Evolutionary conservation across 78 protist genomes (phyloP).

Genomic region (Mantamonas sphyraenae): DNA sequence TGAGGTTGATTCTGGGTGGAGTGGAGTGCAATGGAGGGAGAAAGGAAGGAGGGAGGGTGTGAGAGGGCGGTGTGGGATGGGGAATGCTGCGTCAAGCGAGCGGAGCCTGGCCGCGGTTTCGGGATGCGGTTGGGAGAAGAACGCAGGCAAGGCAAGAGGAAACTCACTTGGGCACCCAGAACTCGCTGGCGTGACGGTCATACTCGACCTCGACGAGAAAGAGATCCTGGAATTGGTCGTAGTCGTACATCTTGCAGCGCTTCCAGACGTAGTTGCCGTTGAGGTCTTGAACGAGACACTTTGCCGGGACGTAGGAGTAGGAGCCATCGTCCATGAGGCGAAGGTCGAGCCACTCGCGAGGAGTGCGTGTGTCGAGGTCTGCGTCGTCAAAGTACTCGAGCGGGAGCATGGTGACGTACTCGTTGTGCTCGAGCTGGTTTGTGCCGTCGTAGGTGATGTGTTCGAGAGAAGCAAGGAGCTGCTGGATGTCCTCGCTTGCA

Average conservation of each 20-base stretch:
- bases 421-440: background rate
- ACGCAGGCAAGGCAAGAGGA: no score
- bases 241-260: no score
- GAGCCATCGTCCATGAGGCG: background rate
- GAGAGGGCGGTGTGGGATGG: background rate
- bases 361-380: background rate
- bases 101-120: background rate
- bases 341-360: no score
- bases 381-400: background rate
- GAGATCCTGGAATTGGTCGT: no score
- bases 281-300: no score
- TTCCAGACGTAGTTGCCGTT: no score
- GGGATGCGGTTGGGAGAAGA: background rate
- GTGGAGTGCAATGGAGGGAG: background rate
- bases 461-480: slow-evolving; percentile 5
- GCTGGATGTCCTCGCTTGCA: slow-evolving; percentile 9
- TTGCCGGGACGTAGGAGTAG: no score
- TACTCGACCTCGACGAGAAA: no score
- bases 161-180: no score
- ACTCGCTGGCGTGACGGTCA: no score
- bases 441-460: background rate
- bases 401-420: background rate
- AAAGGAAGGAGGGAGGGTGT: background rate
- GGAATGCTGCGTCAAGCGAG: background rate
- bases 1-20: slow-evolving; percentile 10